Percentiles rank a stretch among this genome's conserved stretches.
Conservation (phyloP, 75 land plant species). For the Pinus albicaulis region DNA sequence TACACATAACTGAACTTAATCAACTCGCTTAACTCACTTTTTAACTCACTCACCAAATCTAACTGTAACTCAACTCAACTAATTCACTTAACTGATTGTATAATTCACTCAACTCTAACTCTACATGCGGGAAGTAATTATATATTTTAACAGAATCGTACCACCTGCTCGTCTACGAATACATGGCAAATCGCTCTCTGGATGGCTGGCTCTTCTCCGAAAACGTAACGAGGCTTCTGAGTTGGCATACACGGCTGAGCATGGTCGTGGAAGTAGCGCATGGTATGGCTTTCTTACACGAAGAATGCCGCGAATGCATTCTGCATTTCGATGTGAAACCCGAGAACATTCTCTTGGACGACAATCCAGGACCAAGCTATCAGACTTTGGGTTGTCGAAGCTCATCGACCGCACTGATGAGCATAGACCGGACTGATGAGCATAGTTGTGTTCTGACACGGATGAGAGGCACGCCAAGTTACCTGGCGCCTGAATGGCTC, state of each 20-base stretch:
- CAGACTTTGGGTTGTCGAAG: constrained; percentile 85
- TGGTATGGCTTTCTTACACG: constrained; percentile 62
- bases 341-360: constrained; percentile 73
- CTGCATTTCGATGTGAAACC: constrained; percentile 90
- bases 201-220: background rate
- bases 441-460: constrained; percentile 10
- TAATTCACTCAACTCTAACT: no score
- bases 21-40: no score
- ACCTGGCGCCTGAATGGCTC: constrained; percentile 6
- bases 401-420: constrained; percentile 40
- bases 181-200: background rate
- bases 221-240: constrained; percentile 6
- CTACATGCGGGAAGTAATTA: no score
- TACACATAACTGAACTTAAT: no score
- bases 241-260: constrained; percentile 47
- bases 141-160: no score
- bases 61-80: no score
- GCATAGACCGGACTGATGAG: constrained; percentile 27
- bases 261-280: constrained; percentile 54
- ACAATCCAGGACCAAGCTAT: constrained; percentile 54
- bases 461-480: no score
- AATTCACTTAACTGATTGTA: no score
- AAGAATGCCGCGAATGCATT: constrained; percentile 68
- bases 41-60: no score
- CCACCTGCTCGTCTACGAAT: no score